A percentile compares a stretch with the other conserved stretches of the same genome.
Conservation (phyloP, 345 rosid genomes). For the Acer saccharum region DNA sequence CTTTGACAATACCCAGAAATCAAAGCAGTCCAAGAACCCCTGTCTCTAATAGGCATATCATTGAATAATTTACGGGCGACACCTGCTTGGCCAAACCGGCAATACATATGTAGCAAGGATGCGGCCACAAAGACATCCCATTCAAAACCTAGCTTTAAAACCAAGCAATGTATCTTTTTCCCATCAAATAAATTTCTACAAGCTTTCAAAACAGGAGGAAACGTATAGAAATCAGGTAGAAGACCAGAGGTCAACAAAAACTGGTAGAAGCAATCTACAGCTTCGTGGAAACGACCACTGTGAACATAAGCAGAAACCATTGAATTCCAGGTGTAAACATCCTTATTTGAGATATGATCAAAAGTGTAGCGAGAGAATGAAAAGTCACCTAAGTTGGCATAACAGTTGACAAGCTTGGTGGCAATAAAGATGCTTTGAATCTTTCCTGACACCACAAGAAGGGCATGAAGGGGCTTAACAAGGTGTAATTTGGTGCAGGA, state of each 20-base stretch:
- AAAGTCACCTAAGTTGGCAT: conserved; percentile 41
- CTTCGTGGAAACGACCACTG: conserved; percentile 32
- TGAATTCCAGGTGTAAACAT: conserved; percentile 60
- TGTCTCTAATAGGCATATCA: conserved; percentile 51
- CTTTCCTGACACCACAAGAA: conserved; percentile 45
- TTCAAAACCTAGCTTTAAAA: conserved; percentile 57
- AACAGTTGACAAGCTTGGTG: conserved; percentile 47
- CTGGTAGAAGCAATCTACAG: conserved; percentile 42
- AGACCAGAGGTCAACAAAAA: conserved; percentile 45
- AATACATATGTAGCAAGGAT: conserved; percentile 56
- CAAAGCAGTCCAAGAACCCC: conserved; percentile 67
- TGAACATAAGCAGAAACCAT: conserved; percentile 57
- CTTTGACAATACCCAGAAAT: conserved; percentile 63
- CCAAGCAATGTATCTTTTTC: conserved; percentile 50
- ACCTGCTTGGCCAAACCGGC: conserved; percentile 35
- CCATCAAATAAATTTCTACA: conserved; percentile 48
- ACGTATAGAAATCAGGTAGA: conserved; percentile 63
- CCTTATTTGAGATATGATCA: conserved; percentile 37
- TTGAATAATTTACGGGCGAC: conserved; percentile 45
- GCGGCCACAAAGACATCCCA: conserved; percentile 65
- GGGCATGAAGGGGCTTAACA: conserved; percentile 45
- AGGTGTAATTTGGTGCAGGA: conserved; percentile 35
- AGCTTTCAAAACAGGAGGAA: conserved; percentile 60
- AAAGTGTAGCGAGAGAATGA: conserved; percentile 36
- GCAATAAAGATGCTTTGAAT: conserved; percentile 28